Evolutionary conservation across 768 basidiomycete species (phyloP).

Genomic region (Pulveroboletus sp.): DNA sequence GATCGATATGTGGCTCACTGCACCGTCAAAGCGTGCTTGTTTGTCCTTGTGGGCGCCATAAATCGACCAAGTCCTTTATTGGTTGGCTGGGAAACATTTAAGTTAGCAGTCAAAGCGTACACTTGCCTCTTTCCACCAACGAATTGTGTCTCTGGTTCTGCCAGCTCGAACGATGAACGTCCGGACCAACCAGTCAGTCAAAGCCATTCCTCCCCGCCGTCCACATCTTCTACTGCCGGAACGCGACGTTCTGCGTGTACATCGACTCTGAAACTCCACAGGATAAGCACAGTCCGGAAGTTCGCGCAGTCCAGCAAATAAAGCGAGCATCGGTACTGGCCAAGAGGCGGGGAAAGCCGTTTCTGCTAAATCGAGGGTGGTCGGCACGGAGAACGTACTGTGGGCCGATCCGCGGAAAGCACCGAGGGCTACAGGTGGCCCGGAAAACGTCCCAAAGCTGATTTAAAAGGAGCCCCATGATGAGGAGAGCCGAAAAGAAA

Average conservation of each 20-base stretch:
- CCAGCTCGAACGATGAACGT: not conserved
- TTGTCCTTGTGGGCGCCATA: slow-evolving; percentile 44
- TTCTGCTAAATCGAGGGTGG: not conserved
- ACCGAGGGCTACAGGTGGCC: too few species aligned
- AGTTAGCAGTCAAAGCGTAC: slow-evolving; percentile 8
- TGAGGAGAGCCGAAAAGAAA: not conserved
- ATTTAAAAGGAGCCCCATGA: not conserved
- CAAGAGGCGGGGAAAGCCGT: slow-evolving; percentile 2
- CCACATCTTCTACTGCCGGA: not conserved
- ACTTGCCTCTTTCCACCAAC: not conserved
- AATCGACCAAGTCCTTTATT: slow-evolving; percentile 26
- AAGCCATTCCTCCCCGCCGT: not conserved
- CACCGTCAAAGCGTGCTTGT: slow-evolving; percentile 37
- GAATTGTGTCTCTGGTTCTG: too few species aligned
- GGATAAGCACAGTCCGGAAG: not conserved
- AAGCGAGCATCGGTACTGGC: not conserved
- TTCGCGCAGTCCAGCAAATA: slow-evolving; percentile 1
- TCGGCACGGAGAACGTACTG: not conserved
- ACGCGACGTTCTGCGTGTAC: too few species aligned
- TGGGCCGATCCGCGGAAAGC: too few species aligned
- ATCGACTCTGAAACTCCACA: too few species aligned
- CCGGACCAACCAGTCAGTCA: not conserved
- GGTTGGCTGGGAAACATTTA: slow-evolving; percentile 25
- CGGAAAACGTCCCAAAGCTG: too few species aligned
- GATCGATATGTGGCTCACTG: slow-evolving; percentile 29